Evolutionary conservation across 495 filamentous ascomycete genomes (phyloP).

Genomic region (Hypomontagnella monticulosa): DNA sequence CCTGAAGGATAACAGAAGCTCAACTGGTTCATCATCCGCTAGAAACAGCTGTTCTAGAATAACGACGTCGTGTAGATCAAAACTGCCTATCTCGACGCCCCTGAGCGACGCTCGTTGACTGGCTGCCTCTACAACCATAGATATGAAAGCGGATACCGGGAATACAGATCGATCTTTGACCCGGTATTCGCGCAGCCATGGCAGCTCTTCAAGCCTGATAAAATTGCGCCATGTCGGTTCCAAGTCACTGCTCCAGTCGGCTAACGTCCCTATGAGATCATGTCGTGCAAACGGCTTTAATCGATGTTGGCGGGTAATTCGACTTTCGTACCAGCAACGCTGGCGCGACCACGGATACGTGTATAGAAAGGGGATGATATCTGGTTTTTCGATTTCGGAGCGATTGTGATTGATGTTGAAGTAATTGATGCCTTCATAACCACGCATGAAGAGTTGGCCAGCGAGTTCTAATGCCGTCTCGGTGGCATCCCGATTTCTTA

Average conservation of each 20-base stretch:
- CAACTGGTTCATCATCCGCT: slow-evolving; percentile 44
- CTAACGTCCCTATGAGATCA: slow-evolving; percentile 62
- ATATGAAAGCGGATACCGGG: slow-evolving; percentile 65
- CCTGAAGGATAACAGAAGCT: slow-evolving; percentile 48
- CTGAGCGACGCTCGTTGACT: slow-evolving; percentile 47
- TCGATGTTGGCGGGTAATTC: slow-evolving; percentile 57
- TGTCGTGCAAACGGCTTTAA: slow-evolving; percentile 55
- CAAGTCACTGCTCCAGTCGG: slow-evolving; percentile 53
- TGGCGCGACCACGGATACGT: slow-evolving; percentile 63
- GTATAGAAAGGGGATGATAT: slow-evolving; percentile 56
- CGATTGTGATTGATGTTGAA: slow-evolving; percentile 48
- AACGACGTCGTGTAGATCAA: slow-evolving; percentile 43
- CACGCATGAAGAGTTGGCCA: slow-evolving; percentile 53
- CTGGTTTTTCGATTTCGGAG: slow-evolving; percentile 50
- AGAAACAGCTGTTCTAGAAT: slow-evolving; percentile 48
- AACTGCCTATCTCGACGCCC: slow-evolving; percentile 30
- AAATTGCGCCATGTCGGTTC: slow-evolving; percentile 63
- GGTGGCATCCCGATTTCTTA: slow-evolving; percentile 51
- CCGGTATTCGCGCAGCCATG: slow-evolving; percentile 63
- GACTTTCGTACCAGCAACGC: slow-evolving; percentile 59
- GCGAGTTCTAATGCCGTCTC: slow-evolving; percentile 49
- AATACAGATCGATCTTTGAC: slow-evolving; percentile 58
- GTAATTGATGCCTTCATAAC: slow-evolving; percentile 52
- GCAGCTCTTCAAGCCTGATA: slow-evolving; percentile 55
- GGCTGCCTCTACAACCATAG: slow-evolving; percentile 64